Evolutionary conservation across 169 alveolate genomes (phyloP).

Genomic region (Eimeria maxima): DNA sequence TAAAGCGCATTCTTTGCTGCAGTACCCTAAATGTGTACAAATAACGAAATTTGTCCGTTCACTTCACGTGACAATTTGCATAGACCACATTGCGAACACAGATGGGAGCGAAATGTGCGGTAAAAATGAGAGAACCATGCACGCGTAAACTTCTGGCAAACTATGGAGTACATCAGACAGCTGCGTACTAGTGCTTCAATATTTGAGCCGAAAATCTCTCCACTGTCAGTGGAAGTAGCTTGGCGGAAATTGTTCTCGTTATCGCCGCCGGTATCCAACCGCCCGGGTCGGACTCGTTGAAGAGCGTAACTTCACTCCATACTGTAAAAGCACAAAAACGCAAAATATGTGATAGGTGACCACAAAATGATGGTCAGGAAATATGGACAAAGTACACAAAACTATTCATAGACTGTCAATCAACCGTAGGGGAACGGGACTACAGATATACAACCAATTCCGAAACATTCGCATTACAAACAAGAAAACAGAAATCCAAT

Average conservation of each 20-base stretch:
- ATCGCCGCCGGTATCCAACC: constrained; percentile 89
- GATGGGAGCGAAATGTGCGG: neutral
- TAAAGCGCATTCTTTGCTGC: neutral
- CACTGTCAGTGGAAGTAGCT: constrained; percentile 86
- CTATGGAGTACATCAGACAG: neutral
- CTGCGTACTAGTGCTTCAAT: constrained; percentile 85
- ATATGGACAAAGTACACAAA: too few relatives aligned
- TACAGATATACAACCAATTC: too few relatives aligned
- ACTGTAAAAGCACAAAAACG: constrained; percentile 42
- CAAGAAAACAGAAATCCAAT: too few relatives aligned
- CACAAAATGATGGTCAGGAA: neutral
- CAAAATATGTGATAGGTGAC: neutral
- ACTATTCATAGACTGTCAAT: too few relatives aligned
- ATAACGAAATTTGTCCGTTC: neutral
- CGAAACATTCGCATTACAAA: too few relatives aligned
- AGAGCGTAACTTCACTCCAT: constrained; percentile 86
- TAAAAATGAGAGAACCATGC: neutral
- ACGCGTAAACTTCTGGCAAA: neutral
- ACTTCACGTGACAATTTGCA: neutral
- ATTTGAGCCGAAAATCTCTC: constrained; percentile 82
- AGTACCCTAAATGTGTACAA: neutral
- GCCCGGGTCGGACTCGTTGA: constrained; percentile 87
- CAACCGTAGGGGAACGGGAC: too few relatives aligned
- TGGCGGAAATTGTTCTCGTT: constrained; percentile 85
- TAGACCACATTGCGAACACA: neutral